Evolutionary conservation across 2,329 filamentous ascomycete genomes (phyloP).

Genomic region (Ophiostoma sp.): DNA sequence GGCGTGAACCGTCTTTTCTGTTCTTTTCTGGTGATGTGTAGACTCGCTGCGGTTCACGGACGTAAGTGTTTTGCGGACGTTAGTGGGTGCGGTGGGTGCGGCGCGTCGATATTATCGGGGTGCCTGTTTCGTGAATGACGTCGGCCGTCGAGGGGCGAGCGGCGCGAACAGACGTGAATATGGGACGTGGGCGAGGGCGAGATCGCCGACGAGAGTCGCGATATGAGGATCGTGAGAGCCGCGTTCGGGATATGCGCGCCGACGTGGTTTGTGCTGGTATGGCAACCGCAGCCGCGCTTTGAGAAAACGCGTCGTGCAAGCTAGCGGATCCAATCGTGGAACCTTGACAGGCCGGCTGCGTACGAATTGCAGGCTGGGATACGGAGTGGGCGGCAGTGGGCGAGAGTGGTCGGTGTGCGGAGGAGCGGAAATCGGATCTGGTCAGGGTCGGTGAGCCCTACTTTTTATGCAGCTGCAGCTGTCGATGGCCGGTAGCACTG

Average conservation of each 20-base stretch:
- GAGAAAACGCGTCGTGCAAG: neutral
- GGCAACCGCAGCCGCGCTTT: neutral
- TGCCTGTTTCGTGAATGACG: too few species aligned
- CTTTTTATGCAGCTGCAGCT: neutral
- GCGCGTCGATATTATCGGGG: neutral
- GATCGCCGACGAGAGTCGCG: too few species aligned
- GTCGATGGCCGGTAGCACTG: neutral
- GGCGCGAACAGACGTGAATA: neutral
- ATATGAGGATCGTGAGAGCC: neutral
- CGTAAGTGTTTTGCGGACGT: neutral
- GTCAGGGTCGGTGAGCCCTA: conserved; percentile 14
- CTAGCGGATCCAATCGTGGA: neutral
- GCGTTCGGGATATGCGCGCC: neutral
- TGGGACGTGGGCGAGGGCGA: neutral
- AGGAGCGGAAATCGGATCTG: conserved; percentile 15
- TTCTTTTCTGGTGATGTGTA: neutral
- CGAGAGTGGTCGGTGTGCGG: conserved; percentile 6
- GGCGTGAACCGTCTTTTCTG: neutral
- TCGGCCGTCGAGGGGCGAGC: neutral
- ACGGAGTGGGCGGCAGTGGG: neutral
- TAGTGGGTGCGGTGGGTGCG: neutral
- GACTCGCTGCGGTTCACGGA: neutral
- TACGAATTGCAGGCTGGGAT: neutral
- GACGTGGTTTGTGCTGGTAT: neutral
- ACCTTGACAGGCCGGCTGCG: neutral